These are phyloP conservation scores for Aspergillus viridinutans DNA, from an alignment of 2,329 filamentous ascomycete species.

Conservation along the genomic window DNA sequence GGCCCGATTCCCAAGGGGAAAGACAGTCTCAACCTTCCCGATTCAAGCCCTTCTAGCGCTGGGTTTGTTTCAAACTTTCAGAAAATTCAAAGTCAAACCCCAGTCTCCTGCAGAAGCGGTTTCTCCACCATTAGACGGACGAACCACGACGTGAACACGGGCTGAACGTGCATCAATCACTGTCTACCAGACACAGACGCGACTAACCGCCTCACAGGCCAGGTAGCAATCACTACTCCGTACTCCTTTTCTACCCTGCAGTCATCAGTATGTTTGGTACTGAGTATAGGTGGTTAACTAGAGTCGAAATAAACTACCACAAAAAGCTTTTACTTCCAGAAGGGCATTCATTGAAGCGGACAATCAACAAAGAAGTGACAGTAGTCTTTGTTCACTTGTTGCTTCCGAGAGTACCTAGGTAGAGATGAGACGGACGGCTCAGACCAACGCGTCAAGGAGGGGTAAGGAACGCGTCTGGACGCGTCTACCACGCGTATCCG, in stretches of 20 bases:
- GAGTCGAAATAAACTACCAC: not conserved
- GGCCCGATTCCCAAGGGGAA: not conserved
- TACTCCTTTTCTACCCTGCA: not conserved
- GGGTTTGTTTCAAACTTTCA: not conserved
- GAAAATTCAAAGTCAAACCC: conserved; percentile 6
- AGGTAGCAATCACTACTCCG: not conserved
- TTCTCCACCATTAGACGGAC: conserved; percentile 13
- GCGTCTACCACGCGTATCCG: conserved; percentile 16
- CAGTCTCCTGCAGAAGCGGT: conserved; percentile 16
- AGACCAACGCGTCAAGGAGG: conserved; percentile 13
- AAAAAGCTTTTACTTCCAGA: too few relatives aligned
- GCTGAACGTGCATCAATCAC: conserved; percentile 20
- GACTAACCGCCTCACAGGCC: not conserved
- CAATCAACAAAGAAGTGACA: not conserved
- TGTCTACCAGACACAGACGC: not conserved
- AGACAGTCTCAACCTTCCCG: conserved; percentile 3
- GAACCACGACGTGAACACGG: conserved; percentile 10
- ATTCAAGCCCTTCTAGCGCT: not conserved
- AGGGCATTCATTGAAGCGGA: not conserved
- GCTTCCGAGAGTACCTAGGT: too few relatives aligned
- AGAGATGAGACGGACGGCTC: too few relatives aligned
- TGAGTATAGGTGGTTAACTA: not conserved
- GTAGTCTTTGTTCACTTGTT: not conserved
- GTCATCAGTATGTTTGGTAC: not conserved
- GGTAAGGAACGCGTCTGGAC: conserved; percentile 14